Conservation (phyloP, 1,284 basidiomycete genomes). For the Puccinia brachypodii region DNA sequence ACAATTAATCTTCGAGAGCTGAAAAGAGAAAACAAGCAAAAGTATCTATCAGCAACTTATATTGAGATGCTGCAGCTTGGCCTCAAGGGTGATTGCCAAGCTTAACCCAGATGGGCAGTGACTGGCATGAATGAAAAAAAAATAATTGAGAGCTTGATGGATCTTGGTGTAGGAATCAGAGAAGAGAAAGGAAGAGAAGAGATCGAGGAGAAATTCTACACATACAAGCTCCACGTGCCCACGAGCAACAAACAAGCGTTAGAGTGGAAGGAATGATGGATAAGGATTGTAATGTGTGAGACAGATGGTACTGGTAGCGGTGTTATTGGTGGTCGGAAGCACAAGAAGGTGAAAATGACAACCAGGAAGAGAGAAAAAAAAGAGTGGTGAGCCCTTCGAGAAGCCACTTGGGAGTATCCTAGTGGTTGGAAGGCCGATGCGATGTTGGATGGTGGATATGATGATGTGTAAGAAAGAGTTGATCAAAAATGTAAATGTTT, state of each 20-base stretch:
- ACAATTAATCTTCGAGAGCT: conserved; percentile 1
- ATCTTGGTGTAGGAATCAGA: not conserved
- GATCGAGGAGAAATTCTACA: not conserved
- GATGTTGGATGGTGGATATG: not conserved
- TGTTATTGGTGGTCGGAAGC: conserved; percentile 7
- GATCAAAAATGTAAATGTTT: not conserved
- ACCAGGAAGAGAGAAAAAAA: not conserved
- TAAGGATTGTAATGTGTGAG: not conserved
- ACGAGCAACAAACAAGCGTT: not conserved
- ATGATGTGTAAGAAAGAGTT: not conserved
- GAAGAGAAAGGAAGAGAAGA: not conserved
- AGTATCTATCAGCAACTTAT: not conserved
- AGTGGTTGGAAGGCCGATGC: not conserved
- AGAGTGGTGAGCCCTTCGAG: not conserved
- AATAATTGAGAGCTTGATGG: not conserved
- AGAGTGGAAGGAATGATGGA: conserved; percentile 5
- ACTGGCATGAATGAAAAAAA: not conserved
- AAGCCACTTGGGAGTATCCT: conserved; percentile 2
- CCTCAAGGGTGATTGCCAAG: not conserved
- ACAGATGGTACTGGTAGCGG: not conserved
- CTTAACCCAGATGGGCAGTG: not conserved
- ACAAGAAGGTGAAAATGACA: not conserved
- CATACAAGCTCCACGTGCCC: not conserved
- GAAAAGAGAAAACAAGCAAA: not conserved
- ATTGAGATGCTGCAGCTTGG: not conserved